Evolutionary conservation across 805 yeast genomes (phyloP), one percentile per base, ranked within the genome.

Genomic region (Lipomyces sp.): DNA sequence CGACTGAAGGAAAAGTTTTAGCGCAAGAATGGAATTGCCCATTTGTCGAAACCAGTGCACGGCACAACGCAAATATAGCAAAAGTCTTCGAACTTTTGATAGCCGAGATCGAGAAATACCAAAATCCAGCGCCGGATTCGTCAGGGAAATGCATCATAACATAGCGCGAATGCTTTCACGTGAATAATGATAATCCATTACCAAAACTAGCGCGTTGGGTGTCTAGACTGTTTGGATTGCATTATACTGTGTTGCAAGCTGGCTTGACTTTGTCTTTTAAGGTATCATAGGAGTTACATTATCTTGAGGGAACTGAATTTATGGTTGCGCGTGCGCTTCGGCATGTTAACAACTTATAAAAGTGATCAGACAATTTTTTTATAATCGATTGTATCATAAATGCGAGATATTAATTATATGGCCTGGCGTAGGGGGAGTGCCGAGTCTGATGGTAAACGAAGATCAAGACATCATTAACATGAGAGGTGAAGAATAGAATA

Each of bases 31-130:
- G 90, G 74, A 80, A 82, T 62, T 85, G 90, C 72, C 90, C 90
- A 24, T 92, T 90, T 77, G 83, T 91, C 74, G 97, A 91, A 79
- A 90, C 96, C 8, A 85, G 90, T 53, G 96, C 96, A 18, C 88
- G 92, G 73, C 86, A 89, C 67, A 86, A 90, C 73, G 86, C 85
- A 75, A 90, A 91, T 42, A 61, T 65, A 3, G 70, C 76, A 65
- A 75, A 80, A 70, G 86, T 88, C 15, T 90, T 90, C 75, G 86
- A 88, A 69, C 77, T 81, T 48, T 80, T 90, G 70, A 79, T 86
- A 53, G 82, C 80, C 59, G 85, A 84, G 71, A 88, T 90, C 69
- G 95, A 90, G 76, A 79, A 80, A 65, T 81, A 83, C 64, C 87
- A 87, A 74, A 86, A 87, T 69, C 89, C 84, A 48, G 77, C 80